These are phyloP conservation scores for Candida anglica DNA, from an alignment of 805 yeast genomes.

Conservation along the genomic window DNA sequence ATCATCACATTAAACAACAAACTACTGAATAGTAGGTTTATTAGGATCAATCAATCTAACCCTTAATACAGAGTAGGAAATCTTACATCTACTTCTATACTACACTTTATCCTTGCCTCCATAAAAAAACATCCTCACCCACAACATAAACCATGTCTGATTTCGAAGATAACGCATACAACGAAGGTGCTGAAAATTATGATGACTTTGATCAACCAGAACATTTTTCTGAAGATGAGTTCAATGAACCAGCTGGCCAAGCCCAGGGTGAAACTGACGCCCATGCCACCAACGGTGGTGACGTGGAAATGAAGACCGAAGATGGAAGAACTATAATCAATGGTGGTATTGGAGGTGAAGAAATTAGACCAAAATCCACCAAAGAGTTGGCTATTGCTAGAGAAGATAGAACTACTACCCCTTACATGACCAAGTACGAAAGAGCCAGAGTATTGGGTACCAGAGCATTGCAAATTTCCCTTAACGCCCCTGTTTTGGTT, in stretches of 20 bases:
- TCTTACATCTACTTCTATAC: too few relatives aligned
- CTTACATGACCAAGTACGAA: constrained; percentile 98
- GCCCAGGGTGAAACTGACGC: constrained; percentile 23
- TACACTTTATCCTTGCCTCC: too few relatives aligned
- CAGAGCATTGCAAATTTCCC: constrained; percentile 92
- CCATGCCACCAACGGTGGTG: constrained; percentile 19
- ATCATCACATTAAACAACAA: too few relatives aligned
- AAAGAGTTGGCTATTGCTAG: constrained; percentile 85
- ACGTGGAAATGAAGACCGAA: constrained; percentile 48
- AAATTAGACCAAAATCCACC: constrained; percentile 54
- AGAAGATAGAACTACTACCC: constrained; percentile 89
- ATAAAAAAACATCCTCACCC: too few relatives aligned
- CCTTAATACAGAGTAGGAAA: too few relatives aligned
- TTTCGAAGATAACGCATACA: constrained; percentile 48
- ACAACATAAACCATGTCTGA: constrained; percentile 45
- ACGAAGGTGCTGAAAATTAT: constrained; percentile 64
- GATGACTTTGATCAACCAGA: constrained; percentile 82
- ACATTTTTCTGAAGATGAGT: constrained; percentile 73
- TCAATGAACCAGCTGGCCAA: constrained; percentile 36
- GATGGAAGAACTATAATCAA: constrained; percentile 73
- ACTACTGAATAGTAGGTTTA: too few relatives aligned
- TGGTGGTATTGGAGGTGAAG: constrained; percentile 60
- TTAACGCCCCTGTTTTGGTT: constrained; percentile 97
- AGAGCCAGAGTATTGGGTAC: constrained; percentile 97
- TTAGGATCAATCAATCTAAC: too few relatives aligned